Conservation (phyloP, 176 grass and related monocot species). For the Oropetium thomaeum region DNA sequence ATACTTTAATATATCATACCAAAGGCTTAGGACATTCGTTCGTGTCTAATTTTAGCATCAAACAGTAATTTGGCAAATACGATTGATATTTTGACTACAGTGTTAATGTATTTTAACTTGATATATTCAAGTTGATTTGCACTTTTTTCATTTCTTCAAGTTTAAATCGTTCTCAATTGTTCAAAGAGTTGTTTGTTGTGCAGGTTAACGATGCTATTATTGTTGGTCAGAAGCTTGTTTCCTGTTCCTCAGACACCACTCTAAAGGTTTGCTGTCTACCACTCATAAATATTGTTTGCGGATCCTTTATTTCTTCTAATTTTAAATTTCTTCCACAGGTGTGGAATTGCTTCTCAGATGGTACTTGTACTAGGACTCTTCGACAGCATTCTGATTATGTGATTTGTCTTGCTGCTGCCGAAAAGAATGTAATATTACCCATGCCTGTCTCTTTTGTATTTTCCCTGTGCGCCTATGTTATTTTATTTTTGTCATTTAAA, state of each 20-base stretch:
- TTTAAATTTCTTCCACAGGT: conserved; percentile 43
- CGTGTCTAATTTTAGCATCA: not conserved
- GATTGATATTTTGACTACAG: not conserved
- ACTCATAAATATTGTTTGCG: conserved; percentile 3
- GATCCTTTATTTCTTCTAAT: not conserved
- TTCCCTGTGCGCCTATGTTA: not conserved
- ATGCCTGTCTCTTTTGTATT: not conserved
- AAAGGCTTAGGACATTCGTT: not conserved
- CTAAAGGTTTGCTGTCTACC: conserved; percentile 65
- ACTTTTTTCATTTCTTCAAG: not conserved
- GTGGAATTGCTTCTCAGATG: conserved; percentile 91
- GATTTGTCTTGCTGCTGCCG: conserved; percentile 80
- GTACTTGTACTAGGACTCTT: conserved; percentile 73
- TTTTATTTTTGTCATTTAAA: not conserved
- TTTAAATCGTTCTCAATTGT: not conserved
- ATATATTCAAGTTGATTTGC: not conserved
- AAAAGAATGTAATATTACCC: conserved; percentile 70
- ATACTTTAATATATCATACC: not conserved
- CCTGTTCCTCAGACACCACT: conserved; percentile 97
- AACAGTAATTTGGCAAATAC: not conserved
- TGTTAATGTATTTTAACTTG: not conserved
- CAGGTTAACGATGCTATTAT: conserved; percentile 96
- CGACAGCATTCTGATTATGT: conserved; percentile 96
- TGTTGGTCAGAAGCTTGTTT: conserved; percentile 83
- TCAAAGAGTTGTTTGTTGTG: conserved; percentile 27